These are phyloP conservation scores for Escallonia rubra DNA, from an alignment of 129 eudicot species.

Conservation along the genomic window DNA sequence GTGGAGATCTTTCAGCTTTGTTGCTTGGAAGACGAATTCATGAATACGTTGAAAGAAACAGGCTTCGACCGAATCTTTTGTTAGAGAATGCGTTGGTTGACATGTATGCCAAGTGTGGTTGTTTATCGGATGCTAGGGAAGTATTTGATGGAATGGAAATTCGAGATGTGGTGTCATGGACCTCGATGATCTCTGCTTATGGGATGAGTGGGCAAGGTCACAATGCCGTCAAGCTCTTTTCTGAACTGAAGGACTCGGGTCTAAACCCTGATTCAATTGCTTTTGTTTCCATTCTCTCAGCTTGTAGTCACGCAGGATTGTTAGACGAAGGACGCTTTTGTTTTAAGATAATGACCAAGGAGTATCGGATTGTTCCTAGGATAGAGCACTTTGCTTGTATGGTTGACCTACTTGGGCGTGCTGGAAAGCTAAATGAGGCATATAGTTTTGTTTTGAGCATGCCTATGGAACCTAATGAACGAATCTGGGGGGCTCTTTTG, in stretches of 20 bases:
- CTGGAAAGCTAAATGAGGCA: constrained; percentile 62
- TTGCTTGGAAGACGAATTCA: constrained; percentile 63
- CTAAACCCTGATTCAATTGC: constrained; percentile 75
- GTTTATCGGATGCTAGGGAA: constrained; percentile 56
- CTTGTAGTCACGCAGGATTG: constrained; percentile 94
- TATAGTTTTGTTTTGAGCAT: constrained; percentile 48
- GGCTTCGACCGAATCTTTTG: constrained; percentile 59
- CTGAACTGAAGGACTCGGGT: constrained; percentile 42
- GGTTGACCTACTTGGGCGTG: constrained; percentile 81
- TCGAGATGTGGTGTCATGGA: constrained; percentile 83
- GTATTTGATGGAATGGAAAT: constrained; percentile 58
- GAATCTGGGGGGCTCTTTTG: constrained; percentile 80
- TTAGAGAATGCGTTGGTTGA: constrained; percentile 79
- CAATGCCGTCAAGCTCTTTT: constrained; percentile 49
- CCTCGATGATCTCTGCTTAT: constrained; percentile 82
- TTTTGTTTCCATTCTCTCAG: constrained; percentile 71
- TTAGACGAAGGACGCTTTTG: constrained; percentile 48
- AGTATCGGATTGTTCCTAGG: constrained; percentile 55
- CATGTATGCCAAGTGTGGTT: constrained; percentile 96
- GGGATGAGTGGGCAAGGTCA: constrained; percentile 79
- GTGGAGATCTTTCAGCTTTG: constrained; percentile 88
- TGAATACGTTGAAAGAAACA: constrained; percentile 41
- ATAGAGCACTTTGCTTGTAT: constrained; percentile 79
- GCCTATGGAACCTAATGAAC: constrained; percentile 65
- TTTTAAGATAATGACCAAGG: constrained; percentile 55